These are phyloP conservation scores for Mucuna pruriens DNA, from an alignment of 306 rosid species.

Conservation along the genomic window DNA sequence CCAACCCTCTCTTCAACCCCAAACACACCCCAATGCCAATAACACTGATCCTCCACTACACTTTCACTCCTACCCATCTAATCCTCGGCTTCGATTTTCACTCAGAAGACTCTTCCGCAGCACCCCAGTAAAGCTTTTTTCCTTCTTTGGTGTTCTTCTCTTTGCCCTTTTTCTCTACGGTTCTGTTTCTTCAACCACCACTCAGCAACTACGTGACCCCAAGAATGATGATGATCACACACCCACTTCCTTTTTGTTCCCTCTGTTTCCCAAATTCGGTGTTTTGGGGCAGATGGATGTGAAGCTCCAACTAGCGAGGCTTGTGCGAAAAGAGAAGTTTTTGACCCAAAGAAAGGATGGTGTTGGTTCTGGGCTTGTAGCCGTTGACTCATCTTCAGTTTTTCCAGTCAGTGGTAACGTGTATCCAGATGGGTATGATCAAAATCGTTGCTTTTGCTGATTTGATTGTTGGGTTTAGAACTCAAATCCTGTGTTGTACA, in stretches of 20 bases:
- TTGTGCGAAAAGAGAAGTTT: constrained; percentile 45
- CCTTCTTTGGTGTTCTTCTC: constrained; percentile 56
- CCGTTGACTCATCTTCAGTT: constrained; percentile 57
- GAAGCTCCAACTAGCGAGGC: constrained; percentile 60
- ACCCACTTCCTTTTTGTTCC: constrained; percentile 54
- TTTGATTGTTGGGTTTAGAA: constrained; percentile 22
- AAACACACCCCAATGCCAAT: background rate
- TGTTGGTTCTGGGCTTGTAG: constrained; percentile 38
- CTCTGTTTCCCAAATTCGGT: constrained; percentile 57
- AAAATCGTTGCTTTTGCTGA: constrained; percentile 5
- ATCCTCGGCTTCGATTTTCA: constrained; percentile 41
- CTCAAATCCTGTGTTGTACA: background rate
- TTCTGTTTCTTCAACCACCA: constrained; percentile 49
- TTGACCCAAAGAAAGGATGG: constrained; percentile 16
- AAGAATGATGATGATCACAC: constrained; percentile 54
- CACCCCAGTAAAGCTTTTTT: constrained; percentile 49
- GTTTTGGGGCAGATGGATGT: constrained; percentile 46
- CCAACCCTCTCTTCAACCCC: constrained; percentile 34
- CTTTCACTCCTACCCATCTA: constrained; percentile 40
- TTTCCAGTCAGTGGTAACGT: constrained; percentile 76
- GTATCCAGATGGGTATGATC: constrained; percentile 77
- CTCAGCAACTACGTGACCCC: constrained; percentile 46
- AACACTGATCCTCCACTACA: constrained; percentile 34
- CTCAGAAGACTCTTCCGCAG: constrained; percentile 37
- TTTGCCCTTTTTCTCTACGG: constrained; percentile 59